phyloP scores from a whole-genome alignment of 1,139 yeast genomes.

The Lodderomyces metapsilosis region DNA sequence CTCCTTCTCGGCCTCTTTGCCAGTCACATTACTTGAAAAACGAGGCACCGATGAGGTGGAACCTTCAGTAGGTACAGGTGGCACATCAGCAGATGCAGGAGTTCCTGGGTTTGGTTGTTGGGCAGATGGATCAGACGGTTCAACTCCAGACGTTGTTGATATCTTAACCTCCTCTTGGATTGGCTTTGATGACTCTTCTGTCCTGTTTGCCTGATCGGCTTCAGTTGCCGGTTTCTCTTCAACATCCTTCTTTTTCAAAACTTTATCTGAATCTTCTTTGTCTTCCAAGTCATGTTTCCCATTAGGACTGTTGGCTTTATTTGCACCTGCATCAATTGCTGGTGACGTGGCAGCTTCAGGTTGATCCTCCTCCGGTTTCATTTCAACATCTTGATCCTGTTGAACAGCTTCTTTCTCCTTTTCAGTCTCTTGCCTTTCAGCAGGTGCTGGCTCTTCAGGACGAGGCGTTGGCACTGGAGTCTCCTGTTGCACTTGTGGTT shows the following conservation, averaged over 20 bases:
- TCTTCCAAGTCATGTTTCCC: conserved; percentile 42
- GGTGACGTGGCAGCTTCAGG: conserved; percentile 1
- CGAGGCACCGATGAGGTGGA: conserved; percentile 17
- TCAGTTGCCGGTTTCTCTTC: conserved; percentile 4
- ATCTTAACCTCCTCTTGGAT: conserved; percentile 6
- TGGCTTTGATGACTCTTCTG: conserved; percentile 1
- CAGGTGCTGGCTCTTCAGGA: conserved; percentile 10
- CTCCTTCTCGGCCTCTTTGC: conserved; percentile 14
- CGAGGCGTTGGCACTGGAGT: conserved; percentile 8
- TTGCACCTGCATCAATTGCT: too few relatives aligned
- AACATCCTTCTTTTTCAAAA: conserved; percentile 15
- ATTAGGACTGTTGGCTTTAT: too few relatives aligned
- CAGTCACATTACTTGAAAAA: conserved; percentile 24
- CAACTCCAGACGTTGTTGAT: conserved; percentile 1
- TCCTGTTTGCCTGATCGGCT: too few relatives aligned
- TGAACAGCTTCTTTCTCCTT: not conserved
- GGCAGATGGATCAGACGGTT: conserved; percentile 1
- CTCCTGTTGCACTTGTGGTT: conserved; percentile 5
- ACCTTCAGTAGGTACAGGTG: too few relatives aligned
- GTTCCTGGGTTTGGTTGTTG: conserved; percentile 10
- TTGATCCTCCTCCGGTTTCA: not conserved
- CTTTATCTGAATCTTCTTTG: conserved; percentile 19
- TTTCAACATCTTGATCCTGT: not conserved
- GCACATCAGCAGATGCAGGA: conserved; percentile 8
- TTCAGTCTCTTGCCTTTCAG: conserved; percentile 1